Evolutionary conservation across 176 grass and related monocot species (phyloP), one percentile per base, ranked within the genome.

Genomic region (Oryza meridionalis): DNA sequence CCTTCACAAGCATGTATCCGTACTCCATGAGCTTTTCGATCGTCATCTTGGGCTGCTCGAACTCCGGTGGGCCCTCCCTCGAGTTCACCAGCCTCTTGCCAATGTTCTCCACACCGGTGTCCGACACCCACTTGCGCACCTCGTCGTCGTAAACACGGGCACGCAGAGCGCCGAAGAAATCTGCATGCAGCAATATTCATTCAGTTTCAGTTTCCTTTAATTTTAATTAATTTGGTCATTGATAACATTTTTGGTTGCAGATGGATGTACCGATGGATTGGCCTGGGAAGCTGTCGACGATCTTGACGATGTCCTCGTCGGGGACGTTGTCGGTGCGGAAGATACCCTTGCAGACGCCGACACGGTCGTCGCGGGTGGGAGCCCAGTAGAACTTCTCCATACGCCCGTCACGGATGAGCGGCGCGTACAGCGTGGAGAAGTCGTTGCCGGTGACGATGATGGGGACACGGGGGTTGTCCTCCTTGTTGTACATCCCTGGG

Each of bases 301-400:
- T 24, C 85, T 77, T 92, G 63, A 90, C 46, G 14, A 97, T n/a
- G 13, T 79, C 82, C 0, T 91, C 91, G 4, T 79, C 16, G 47
- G 78, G 17, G 5, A 97, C 74, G 40, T 77, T 85, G 75, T 97
- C 94, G 13, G 89, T 81, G 70, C 78, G 90, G 91, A 97, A 97
- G 86, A 97, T 97, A 2, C 94, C 94, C 8, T 25, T 70, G 84
- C 83, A 89, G 27, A 97, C 94, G 1, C 94, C 94, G 11, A 97
- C 84, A 2, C 91, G 85, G 92, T 98, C 96, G 1, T 95, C 96
- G 1, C 96, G 90, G 50, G 91, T 98, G 46, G 96, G 96, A 1
- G 95, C 92, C 96, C 96, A 98, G 91, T 98, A 98, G 91, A 98
- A 98, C 72, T 98, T 98, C 89, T 98, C 96, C 96, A 98, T 98